These are phyloP conservation scores for Scutellaria minor DNA, from an alignment of 257 asterid genomes.

Conservation along the genomic window DNA sequence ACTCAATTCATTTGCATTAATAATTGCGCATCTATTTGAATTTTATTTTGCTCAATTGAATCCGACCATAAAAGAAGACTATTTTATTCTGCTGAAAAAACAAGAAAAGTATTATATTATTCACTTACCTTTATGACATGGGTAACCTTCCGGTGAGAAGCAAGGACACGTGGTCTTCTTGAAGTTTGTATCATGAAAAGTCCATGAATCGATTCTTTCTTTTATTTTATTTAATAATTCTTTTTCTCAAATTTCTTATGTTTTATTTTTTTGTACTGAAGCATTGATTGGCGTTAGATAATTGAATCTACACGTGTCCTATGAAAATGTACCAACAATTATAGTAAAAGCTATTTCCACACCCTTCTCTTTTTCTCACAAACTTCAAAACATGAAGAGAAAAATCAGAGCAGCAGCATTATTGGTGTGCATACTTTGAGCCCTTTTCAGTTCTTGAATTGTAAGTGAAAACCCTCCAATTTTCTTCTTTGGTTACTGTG, in stretches of 20 bases:
- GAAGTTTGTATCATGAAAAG: constrained; percentile 51
- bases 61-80: not conserved
- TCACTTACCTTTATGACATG: constrained; percentile 23
- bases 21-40: not conserved
- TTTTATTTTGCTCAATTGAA: not conserved
- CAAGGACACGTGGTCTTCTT: constrained; percentile 67
- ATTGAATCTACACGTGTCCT: constrained; percentile 86
- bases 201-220: constrained; percentile 35
- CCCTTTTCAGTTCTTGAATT: constrained; percentile 42
- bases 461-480: constrained; percentile 49
- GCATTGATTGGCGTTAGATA: constrained; percentile 85
- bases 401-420: constrained; percentile 30
- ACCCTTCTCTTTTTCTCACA: constrained; percentile 34
- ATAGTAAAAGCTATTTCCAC: constrained; percentile 51
- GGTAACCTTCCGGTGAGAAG: constrained; percentile 43
- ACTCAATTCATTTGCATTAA: too few species aligned
- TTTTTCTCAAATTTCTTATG: constrained; percentile 28
- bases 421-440: constrained; percentile 30
- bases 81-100: not conserved
- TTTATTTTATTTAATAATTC: not conserved
- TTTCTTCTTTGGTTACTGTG: constrained; percentile 27
- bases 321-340: constrained; percentile 36
- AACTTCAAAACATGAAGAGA: constrained; percentile 19
- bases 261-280: constrained; percentile 28
- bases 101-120: not conserved